These are phyloP conservation scores for Theileria orientalis DNA, from an alignment of 169 alveolate species.

Conservation along the genomic window DNA sequence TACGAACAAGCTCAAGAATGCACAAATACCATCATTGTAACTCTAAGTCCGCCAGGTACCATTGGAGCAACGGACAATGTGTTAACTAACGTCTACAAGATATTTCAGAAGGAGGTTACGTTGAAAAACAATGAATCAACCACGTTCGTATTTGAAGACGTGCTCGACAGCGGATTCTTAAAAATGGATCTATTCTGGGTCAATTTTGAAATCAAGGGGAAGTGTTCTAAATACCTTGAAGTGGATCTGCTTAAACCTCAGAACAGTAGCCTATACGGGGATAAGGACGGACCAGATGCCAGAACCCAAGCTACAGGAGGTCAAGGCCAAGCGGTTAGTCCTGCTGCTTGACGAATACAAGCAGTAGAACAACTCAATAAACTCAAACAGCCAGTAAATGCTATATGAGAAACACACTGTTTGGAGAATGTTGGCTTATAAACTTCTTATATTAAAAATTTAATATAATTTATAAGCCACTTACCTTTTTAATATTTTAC, in stretches of 20 bases:
- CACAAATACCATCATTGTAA: neutral
- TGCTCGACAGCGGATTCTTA: neutral
- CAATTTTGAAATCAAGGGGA: neutral
- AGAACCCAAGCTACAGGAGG: neutral
- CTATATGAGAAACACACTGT: too few relatives aligned
- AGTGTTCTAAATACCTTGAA: neutral
- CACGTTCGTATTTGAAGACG: conserved; percentile 3
- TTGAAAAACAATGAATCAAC: neutral
- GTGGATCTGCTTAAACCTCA: conserved; percentile 23
- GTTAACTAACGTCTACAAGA: neutral
- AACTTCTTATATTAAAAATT: too few relatives aligned
- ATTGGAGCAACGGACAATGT: neutral
- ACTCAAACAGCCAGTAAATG: too few relatives aligned
- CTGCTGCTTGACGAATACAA: too few relatives aligned
- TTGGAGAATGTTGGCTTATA: too few relatives aligned
- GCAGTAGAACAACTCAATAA: too few relatives aligned
- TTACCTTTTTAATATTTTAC: too few relatives aligned
- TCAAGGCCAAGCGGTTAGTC: neutral
- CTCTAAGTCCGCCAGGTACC: neutral
- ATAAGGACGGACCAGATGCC: neutral
- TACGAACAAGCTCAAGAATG: neutral
- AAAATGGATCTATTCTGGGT: conserved; percentile 23
- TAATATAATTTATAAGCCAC: too few relatives aligned
- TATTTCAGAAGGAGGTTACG: neutral
- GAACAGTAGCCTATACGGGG: neutral